Evolutionary conservation across 2,329 filamentous ascomycete species (phyloP), one percentile per base, ranked within the genome.

Genomic region (Ceratocystiopsis minuta): DNA sequence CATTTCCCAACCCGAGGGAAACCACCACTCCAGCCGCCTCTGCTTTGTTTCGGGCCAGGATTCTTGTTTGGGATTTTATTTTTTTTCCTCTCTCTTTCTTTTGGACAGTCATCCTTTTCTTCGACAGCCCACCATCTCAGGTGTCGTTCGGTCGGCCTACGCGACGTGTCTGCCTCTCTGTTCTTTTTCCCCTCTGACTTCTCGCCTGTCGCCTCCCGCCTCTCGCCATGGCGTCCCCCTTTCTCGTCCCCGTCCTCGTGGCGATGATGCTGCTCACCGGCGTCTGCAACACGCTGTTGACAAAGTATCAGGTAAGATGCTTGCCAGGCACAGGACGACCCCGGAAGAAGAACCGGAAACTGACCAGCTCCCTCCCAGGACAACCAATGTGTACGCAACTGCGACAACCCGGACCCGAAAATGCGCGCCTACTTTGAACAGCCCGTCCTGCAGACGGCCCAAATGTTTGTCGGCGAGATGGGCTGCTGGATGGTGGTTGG

Each of bases 401-500:
- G 90, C 66, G 75, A 84, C 53, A 68, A 74, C 46, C 66, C 72
- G 17, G 65, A 84, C 53, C 72, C 74, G 11, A 69, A 68, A 45
- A 72, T 79, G 50, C 79, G 75, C 41, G 65, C 72, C 48, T 71
- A 73, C 52, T 96, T 98, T 61, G 85, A 95, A 59, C 88, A 96
- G 57, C 90, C 90, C 16, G 87, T 98, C 41, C 76, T 96, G 42
- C 90, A 98, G 59, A 96, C 90, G 48, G 76, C 85, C 1, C 90
- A 96, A 60, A 98, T 98, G 90, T 98, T 98, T 58, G 71, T 95
- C 47, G 90, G 90, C 43, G 90, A 98, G 60, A 81, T 84, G 70
- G 88, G 86, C 48, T 93, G 86, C 65, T 98, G 88, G 87, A 70
- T 96, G 14, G 84, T 98, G 41, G 72, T 96, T 36, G 76, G 80